phyloP scores from a whole-genome alignment of 352 stramenopile species.

The Phytophthora ramorum region DNA sequence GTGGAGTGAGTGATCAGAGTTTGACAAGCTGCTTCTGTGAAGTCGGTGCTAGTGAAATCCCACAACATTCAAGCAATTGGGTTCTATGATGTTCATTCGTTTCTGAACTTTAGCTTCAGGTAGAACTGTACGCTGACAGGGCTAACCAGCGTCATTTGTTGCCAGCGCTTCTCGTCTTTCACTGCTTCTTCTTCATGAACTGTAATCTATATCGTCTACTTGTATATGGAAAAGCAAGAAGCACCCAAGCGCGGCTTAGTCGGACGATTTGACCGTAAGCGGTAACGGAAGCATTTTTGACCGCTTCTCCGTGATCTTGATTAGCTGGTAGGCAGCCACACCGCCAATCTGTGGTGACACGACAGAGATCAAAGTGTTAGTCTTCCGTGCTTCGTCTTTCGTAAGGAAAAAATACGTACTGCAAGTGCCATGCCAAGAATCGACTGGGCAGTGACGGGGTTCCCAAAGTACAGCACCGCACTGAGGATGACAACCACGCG shows the following conservation, averaged over 20 bases:
- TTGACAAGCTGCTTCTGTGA: too few species aligned
- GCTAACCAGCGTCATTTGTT: conserved; percentile 21
- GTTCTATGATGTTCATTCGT: conserved; percentile 21
- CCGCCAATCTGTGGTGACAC: conserved; percentile 51
- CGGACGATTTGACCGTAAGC: conserved; percentile 53
- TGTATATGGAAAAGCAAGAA: conserved; percentile 33
- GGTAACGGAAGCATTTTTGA: conserved; percentile 51
- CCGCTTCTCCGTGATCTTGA: conserved; percentile 74
- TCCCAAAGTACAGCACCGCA: conserved; percentile 88
- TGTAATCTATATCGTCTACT: conserved; percentile 42
- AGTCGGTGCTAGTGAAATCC: not conserved
- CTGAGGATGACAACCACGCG: conserved; percentile 89
- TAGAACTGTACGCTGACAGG: conserved; percentile 23
- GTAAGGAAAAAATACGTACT: conserved; percentile 27
- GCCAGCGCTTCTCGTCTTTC: conserved; percentile 16
- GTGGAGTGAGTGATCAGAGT: too few species aligned
- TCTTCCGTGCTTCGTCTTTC: not conserved
- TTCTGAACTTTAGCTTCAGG: conserved; percentile 36
- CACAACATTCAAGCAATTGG: not conserved
- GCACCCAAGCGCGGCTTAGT: conserved; percentile 18
- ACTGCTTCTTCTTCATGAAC: conserved; percentile 25
- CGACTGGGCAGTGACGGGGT: conserved; percentile 74
- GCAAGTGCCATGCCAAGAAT: conserved; percentile 77
- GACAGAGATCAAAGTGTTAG: conserved; percentile 11
- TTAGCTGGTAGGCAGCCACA: conserved; percentile 80